Evolutionary conservation across 1,284 basidiomycete genomes (phyloP), one percentile per base, ranked within the genome.

Genomic region (Malassezia slooffiae): DNA sequence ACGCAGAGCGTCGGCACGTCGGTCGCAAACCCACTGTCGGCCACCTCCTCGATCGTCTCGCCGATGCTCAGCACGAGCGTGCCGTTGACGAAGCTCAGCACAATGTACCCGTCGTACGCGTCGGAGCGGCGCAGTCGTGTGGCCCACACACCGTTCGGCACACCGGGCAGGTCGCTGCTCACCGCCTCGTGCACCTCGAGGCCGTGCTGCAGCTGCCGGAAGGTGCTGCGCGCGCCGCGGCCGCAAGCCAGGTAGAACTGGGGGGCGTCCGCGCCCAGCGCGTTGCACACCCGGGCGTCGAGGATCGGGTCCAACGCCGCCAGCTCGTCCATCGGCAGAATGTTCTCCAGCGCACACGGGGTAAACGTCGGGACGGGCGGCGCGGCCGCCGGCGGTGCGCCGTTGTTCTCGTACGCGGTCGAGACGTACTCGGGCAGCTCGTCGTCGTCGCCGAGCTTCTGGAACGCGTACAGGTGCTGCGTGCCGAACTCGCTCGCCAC

Each of bases 371-470:
- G 62, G 4, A 58, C 38, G 28, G 46, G 45, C 6, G 54, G 54
- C 13, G 50, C 51, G 20, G 37, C 41, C 5, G 38, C 39, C 10
- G 38, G 39, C 2, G 47, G 43, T 16, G 57, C 52, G 11, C 62
- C 66, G 11, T 56, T 43, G 17, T 53, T 50, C 17, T 54, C 51
- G 20, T 58, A 58, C 37, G 61, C 55, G 1, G 50, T 57, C 12
- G 60, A 63, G 12, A 51, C 44, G 41, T 57, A 66, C 23, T 60
- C 62, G 2, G 60, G 57, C 16, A 62, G 16, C 19, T 64, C 64
- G 31, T 69, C 66, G 29, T 69, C 66, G 31, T 69, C 64, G 23
- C 66, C 66, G 6, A 69, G 55, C 43, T 67, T 69, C 34, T 67
- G 62, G 46, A 69, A 69, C 3, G 66, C 63, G 53, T 69, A 69